Percentiles rank a stretch among this genome's conserved stretches.
Evolutionary conservation across 768 basidiomycete genomes (phyloP).

Genomic region (Coprinopsis strossmayeri): DNA sequence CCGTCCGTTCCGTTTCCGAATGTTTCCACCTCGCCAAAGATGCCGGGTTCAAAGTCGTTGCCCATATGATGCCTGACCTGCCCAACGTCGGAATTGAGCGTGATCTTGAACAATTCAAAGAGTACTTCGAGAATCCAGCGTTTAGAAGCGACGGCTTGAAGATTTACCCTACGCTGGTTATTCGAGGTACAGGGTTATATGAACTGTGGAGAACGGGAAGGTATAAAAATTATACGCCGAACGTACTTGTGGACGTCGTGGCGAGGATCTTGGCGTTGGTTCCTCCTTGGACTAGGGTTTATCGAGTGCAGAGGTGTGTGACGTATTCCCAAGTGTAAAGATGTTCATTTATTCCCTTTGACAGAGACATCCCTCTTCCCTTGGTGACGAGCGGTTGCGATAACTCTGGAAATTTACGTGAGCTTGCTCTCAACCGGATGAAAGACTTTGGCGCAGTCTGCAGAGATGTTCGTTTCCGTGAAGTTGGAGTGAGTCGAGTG

Average conservation of each 20-base stretch:
- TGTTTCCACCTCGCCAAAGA: constrained; percentile 98
- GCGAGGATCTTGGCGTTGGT: constrained; percentile 94
- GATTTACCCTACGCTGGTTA: constrained; percentile 97
- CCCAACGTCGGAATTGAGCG: constrained; percentile 97
- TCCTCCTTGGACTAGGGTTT: constrained; percentile 98
- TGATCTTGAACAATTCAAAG: constrained; percentile 97
- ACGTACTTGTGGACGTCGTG: constrained; percentile 95
- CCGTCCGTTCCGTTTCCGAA: constrained; percentile 94
- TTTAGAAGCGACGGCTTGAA: constrained; percentile 97
- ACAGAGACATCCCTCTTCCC: constrained; percentile 93
- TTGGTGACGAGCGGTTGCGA: constrained; percentile 96
- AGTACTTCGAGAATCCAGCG: constrained; percentile 98
- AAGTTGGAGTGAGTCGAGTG: constrained; percentile 76
- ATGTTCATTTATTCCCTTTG: not conserved
- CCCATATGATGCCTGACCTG: constrained; percentile 99
- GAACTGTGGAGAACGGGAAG: constrained; percentile 96
- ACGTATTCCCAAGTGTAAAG: not conserved
- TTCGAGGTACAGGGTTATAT: constrained; percentile 93
- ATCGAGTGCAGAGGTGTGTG: constrained; percentile 86
- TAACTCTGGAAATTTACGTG: constrained; percentile 94
- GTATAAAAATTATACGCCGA: constrained; percentile 99
- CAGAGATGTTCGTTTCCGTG: constrained; percentile 93
- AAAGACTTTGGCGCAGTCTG: constrained; percentile 98
- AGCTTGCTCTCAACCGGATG: constrained; percentile 94
- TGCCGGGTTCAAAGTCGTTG: constrained; percentile 99